Base-by-base conservation (phyloP, 139 green algal genomes). In the Yamagishiella unicocca region DNA sequence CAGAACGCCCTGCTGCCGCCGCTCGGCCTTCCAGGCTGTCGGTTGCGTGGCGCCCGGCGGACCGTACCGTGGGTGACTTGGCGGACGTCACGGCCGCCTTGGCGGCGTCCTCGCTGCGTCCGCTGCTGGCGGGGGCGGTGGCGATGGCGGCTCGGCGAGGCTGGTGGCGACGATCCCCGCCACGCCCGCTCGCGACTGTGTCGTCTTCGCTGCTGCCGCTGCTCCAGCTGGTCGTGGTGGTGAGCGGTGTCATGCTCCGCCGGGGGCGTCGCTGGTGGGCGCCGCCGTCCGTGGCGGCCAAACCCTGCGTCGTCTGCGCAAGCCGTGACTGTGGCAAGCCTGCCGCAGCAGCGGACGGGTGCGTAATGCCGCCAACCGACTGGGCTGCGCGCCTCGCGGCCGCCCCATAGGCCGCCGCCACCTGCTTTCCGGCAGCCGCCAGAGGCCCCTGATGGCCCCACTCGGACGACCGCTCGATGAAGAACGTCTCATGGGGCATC, bases 401-500 rank as follows among this genome's bases (percentile, higher is more conserved):
- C 25, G 12, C 7, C 25, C 29, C 35, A 25, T 17, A 31, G 21
- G 37, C 42, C 38, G 70, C 22, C 38, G 33, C 70, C 21, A 22
- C 70, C 70, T 9, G 21, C 10, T 1, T 35, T 67, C 17, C 58
- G 17, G 58, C 24, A 31, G 58, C 58, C n/a, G 50, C 50, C 17
- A 17, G 50, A 12, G 58, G 58, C 58, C 19, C 58, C 58, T 9
- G 19, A 35, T 67, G 19, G 58, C 22, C 19, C 58, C 58, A 27
- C 22, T 14, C 22, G 19, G 58, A 31, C 19, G 19, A 33, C 22
- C 24, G 58, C 19, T 27, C 1, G 38, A 87, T 72, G 35, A 87
- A 80, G 67, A 62, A 62, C 3, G 82, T 81, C 6, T 87, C 82
- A n/a, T 87, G 82, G 2, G 82, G 82, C 14, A 87, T 46, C 67